Conservation (phyloP, 1,284 basidiomycete species). For the Gastroboletus turbinatus region DNA sequence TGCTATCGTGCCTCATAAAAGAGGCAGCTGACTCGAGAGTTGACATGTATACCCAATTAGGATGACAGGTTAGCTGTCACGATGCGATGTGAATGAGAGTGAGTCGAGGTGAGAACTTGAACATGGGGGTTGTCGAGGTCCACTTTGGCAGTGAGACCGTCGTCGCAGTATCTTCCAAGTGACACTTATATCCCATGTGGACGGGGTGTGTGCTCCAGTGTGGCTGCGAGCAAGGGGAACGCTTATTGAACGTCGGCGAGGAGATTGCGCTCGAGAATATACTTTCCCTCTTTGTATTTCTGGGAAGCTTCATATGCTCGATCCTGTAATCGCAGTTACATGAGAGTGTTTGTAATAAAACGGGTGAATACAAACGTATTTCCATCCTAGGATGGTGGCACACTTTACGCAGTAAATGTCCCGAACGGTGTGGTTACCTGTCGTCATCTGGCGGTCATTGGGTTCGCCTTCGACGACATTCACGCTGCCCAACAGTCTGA, state of each 20-base stretch:
- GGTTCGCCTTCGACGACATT: slow-evolving; percentile 88
- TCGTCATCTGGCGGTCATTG: slow-evolving; percentile 94
- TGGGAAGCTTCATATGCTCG: slow-evolving; percentile 86
- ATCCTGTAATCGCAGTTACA: slow-evolving; percentile 55
- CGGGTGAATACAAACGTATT: slow-evolving; percentile 68
- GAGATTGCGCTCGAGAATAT: slow-evolving; percentile 91
- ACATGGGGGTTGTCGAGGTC: slow-evolving; percentile 12
- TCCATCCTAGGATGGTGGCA: slow-evolving; percentile 87
- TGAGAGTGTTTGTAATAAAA: background rate
- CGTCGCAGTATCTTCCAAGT: slow-evolving; percentile 11
- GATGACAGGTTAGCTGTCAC: slow-evolving; percentile 25
- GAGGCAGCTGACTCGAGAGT: slow-evolving; percentile 5
- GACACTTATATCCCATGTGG: slow-evolving; percentile 8
- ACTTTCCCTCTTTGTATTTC: slow-evolving; percentile 99
- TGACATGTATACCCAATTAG: slow-evolving; percentile 26
- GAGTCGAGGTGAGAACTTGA: slow-evolving; percentile 15
- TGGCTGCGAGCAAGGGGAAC: slow-evolving; percentile 1
- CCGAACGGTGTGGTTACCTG: slow-evolving; percentile 93
- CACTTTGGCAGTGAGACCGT: slow-evolving; percentile 18
- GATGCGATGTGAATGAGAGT: slow-evolving; percentile 17
- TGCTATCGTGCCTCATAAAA: background rate
- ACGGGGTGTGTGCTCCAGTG: background rate
- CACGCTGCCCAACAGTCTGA: slow-evolving; percentile 54
- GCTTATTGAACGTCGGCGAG: slow-evolving; percentile 74
- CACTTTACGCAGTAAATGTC: slow-evolving; percentile 95